These are phyloP conservation scores for Phylloporus sp. DNA, from an alignment of 768 basidiomycete species.

Conservation along the genomic window DNA sequence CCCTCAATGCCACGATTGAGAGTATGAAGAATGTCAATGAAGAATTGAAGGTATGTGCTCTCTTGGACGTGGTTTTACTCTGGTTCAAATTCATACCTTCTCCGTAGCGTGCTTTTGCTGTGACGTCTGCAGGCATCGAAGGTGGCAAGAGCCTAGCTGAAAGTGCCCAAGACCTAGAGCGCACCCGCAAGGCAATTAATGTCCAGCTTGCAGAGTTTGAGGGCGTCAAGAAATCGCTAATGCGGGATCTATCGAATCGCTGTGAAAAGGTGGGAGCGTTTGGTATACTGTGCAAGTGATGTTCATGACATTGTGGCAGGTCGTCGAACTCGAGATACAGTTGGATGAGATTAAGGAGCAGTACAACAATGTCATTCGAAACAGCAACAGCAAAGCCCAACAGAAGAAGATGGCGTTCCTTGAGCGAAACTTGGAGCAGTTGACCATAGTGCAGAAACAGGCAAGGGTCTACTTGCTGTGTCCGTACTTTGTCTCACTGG, in stretches of 20 bases:
- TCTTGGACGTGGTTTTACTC: constrained; percentile 5
- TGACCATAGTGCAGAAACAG: constrained; percentile 97
- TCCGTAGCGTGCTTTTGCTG: constrained; percentile 87
- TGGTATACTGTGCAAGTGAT: constrained; percentile 8
- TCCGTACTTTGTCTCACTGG: constrained; percentile 7
- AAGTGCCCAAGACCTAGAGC: constrained; percentile 95
- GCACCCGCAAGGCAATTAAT: constrained; percentile 93
- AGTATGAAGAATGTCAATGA: constrained; percentile 95
- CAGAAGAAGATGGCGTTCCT: constrained; percentile 99
- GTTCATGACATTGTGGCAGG: constrained; percentile 45
- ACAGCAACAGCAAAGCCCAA: constrained; percentile 97
- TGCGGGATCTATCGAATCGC: constrained; percentile 98
- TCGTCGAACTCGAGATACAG: constrained; percentile 98
- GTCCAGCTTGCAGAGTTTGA: constrained; percentile 99
- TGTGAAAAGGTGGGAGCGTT: constrained; percentile 83
- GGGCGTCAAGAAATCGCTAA: constrained; percentile 96
- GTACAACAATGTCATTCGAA: constrained; percentile 97
- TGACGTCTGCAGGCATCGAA: constrained; percentile 94
- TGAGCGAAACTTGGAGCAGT: constrained; percentile 92
- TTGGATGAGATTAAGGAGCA: constrained; percentile 98
- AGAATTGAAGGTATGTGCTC: constrained; percentile 82
- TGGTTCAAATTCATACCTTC: background rate
- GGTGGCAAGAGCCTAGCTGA: constrained; percentile 96
- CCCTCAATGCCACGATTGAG: constrained; percentile 81
- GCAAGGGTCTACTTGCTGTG: constrained; percentile 37